Percentiles rank a stretch among this genome's conserved stretches.
Conservation (phyloP, 352 stramenopile genomes). For the Globisporangium rhizosaccharum region DNA sequence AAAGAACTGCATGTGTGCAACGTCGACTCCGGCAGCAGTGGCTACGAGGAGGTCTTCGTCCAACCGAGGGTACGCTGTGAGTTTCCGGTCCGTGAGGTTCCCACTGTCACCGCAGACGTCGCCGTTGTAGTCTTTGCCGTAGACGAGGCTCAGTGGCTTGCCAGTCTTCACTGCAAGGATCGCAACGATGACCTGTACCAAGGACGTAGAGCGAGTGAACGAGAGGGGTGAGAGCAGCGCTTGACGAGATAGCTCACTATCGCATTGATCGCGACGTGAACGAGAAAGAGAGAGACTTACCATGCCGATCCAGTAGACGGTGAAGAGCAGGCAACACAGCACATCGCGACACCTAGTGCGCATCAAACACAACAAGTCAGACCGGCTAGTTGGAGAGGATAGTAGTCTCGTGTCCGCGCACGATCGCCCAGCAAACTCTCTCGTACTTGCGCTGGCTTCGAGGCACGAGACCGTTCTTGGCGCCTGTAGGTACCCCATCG, state of each 20-base stretch:
- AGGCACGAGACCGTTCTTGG: conserved; percentile 21
- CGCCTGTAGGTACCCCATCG: not conserved
- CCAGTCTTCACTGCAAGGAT: conserved; percentile 60
- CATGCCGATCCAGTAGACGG: conserved; percentile 87
- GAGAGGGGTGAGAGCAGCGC: not conserved
- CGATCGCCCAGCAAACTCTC: not conserved
- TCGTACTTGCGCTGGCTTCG: conserved; percentile 25
- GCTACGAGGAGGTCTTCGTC: conserved; percentile 72
- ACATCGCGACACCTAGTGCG: conserved; percentile 63
- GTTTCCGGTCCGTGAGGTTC: conserved; percentile 22
- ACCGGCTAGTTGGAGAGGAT: not conserved
- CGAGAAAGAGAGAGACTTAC: conserved; percentile 12
- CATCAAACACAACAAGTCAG: not conserved
- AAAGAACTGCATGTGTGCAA: conserved; percentile 66
- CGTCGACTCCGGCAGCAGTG: conserved; percentile 24
- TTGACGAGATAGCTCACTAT: not conserved
- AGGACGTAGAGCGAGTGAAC: not conserved
- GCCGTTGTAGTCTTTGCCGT: conserved; percentile 78
- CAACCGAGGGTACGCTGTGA: conserved; percentile 76
- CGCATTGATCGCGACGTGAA: not conserved
- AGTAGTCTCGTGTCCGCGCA: not conserved
- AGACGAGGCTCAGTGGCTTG: conserved; percentile 70
- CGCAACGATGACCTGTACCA: conserved; percentile 29
- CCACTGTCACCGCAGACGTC: conserved; percentile 64
- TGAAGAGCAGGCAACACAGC: conserved; percentile 74